Conservation (phyloP, 2,329 filamentous ascomycete species). For the Gaeumannomyces tritici region DNA sequence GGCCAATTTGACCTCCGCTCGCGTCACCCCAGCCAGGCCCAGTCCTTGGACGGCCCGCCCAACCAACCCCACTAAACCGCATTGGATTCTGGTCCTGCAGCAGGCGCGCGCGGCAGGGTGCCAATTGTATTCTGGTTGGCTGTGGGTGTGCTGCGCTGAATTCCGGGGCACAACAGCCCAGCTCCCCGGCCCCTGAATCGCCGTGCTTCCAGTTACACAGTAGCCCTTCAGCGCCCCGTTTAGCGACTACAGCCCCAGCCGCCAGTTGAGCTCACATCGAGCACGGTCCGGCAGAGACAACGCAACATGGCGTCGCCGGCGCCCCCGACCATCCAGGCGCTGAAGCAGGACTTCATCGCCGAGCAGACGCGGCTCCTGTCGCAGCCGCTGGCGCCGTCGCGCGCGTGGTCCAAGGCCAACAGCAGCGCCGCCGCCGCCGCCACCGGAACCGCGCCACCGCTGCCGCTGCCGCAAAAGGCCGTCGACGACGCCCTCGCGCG, state of each 20-base stretch:
- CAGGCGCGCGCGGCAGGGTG: too few relatives aligned
- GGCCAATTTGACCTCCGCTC: not conserved
- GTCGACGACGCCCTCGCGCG: conserved; percentile 48
- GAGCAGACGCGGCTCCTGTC: conserved; percentile 54
- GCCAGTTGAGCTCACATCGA: too few relatives aligned
- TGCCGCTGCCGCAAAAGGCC: conserved; percentile 34
- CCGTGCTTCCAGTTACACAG: too few relatives aligned
- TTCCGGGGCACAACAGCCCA: not conserved
- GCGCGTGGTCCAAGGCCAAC: conserved; percentile 40
- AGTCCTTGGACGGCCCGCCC: not conserved
- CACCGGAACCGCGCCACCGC: conserved; percentile 19
- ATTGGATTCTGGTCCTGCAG: too few relatives aligned
- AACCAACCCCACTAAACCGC: too few relatives aligned
- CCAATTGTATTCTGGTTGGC: not conserved
- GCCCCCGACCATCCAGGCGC: conserved; percentile 46
- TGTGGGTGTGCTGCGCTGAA: not conserved
- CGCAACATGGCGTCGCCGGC: conserved; percentile 8
- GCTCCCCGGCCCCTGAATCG: not conserved
- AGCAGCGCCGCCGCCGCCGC: conserved; percentile 27
- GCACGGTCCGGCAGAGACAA: too few relatives aligned
- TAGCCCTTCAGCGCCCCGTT: not conserved
- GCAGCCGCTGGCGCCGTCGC: conserved; percentile 45
- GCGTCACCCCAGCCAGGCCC: too few relatives aligned
- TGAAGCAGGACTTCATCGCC: conserved; percentile 56
- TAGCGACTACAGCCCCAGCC: too few relatives aligned